Evolutionary conservation across 2,329 filamentous ascomycete species (phyloP).

Genomic region (Talaromyces rugulosus): DNA sequence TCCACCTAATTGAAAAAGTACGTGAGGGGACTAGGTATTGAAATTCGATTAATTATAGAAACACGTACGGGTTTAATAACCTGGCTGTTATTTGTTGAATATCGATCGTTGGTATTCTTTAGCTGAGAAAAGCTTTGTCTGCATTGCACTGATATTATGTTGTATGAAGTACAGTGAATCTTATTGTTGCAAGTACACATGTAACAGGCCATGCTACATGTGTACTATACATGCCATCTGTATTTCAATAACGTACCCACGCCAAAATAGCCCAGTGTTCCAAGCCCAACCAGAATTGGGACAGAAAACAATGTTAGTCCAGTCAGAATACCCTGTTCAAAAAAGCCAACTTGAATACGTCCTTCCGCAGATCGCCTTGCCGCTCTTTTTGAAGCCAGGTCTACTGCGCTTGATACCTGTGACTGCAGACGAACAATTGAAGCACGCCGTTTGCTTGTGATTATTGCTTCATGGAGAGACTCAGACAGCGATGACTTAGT

Average conservation of each 20-base stretch:
- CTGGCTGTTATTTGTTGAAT: no score
- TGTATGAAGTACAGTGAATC: not conserved
- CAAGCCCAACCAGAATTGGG: constrained; percentile 1
- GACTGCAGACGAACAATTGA: not conserved
- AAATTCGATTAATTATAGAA: not conserved
- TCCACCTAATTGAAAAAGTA: constrained; percentile 7
- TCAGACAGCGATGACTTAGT: constrained; percentile 16
- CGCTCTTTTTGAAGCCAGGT: constrained; percentile 15
- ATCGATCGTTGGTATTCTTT: not conserved
- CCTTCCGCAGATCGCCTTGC: constrained; percentile 16
- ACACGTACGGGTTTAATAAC: no score
- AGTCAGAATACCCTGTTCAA: constrained; percentile 45
- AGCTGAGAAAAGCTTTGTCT: not conserved
- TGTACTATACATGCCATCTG: not conserved
- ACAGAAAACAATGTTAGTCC: constrained; percentile 13
- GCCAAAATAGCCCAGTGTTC: constrained; percentile 11
- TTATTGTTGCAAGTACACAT: not conserved
- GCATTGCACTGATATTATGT: no score
- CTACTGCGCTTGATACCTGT: constrained; percentile 7
- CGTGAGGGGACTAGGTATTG: not conserved
- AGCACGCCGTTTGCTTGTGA: not conserved
- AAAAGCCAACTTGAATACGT: constrained; percentile 41
- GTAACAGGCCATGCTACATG: not conserved
- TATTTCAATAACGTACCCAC: not conserved
- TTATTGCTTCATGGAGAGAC: not conserved